A percentile compares a stretch with the other conserved stretches of the same genome.
Evolutionary conservation across 2,329 filamentous ascomycete species (phyloP).

Genomic region (Grosmannia huntii): DNA sequence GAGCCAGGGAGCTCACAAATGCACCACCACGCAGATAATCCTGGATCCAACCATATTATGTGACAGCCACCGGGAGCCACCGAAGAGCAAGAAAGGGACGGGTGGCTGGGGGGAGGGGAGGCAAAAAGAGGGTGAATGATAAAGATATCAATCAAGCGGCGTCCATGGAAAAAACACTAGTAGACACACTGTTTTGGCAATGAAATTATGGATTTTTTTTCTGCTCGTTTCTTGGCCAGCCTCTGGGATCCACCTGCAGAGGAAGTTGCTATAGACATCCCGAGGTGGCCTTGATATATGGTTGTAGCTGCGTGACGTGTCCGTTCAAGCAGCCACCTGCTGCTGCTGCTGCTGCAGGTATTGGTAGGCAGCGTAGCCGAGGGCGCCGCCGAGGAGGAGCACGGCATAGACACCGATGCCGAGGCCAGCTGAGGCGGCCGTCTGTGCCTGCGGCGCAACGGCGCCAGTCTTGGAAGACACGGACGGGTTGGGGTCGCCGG

Average conservation of each 20-base stretch:
- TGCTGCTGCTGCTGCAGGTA: conserved; percentile 53
- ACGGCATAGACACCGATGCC: conserved; percentile 74
- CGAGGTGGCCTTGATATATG: not conserved
- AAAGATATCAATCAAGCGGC: not conserved
- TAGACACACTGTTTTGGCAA: not conserved
- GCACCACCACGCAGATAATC: not conserved
- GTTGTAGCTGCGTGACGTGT: not conserved
- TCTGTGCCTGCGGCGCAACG: conserved; percentile 35
- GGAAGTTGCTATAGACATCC: not conserved
- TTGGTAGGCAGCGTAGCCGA: conserved; percentile 74
- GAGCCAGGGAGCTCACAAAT: not conserved
- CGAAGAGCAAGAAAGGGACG: not conserved
- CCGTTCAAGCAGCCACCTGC: not conserved
- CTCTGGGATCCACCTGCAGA: not conserved
- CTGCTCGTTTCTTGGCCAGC: not conserved
- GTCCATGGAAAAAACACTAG: not conserved
- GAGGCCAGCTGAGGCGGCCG: conserved; percentile 39
- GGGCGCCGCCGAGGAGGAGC: conserved; percentile 61
- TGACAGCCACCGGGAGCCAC: not conserved
- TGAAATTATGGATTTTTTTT: not conserved
- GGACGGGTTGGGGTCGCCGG: conserved; percentile 68
- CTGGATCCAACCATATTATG: not conserved
- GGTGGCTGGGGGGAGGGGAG: not conserved
- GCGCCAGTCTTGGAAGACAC: conserved; percentile 31
- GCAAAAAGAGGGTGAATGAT: not conserved